Base-by-base conservation (phyloP, 2,329 filamentous ascomycete genomes). In the Aspergillus sp. region DNA sequence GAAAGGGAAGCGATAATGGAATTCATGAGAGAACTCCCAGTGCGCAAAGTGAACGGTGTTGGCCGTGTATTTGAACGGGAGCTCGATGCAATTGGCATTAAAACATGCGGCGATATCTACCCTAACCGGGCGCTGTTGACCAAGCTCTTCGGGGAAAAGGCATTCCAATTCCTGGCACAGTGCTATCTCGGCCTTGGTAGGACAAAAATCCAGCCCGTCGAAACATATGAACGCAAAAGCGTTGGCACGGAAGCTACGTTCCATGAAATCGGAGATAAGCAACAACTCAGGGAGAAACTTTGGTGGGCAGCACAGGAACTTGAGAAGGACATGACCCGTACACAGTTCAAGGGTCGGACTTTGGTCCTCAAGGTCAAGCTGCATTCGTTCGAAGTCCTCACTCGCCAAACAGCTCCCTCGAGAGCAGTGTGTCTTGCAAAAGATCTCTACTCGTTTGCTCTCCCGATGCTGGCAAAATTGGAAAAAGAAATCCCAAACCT, bases 171-270 rank as follows among this genome's bases (percentile, higher is more conserved):
- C 51, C 71, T 98, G 7, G 78, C 95, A 48, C 79, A 84, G 47
- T 90, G 86, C 57, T 86, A 94, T 54, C 77, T 97, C 0, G 93
- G 93, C 1, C 75, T 97, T 0, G 93, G 93, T 1, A 77, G 90
- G 29, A 97, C 91, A 0, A 81, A 79, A 34, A 79, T 97, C 4
- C 86, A 91, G 46, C 91, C 90, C 0, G 86, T 87, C 0, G 90
- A 94, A 56, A 89, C 91, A 44, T 89, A 90, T 53, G 89, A 95
- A 61, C 81, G 93, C 11, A 97, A 97, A 64, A 94, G 88, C 51
- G 86, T 97, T 1, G 91, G 93, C 12, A 96, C 90, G 0, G 93
- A 98, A 66, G 86, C 85, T 49, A 97, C 91, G 0, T 98, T 98
- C 57, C 74, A 78, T 33, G 90, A 96, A 39, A 81, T 95, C 58